These are phyloP conservation scores for Neurospora sp. DNA, from an alignment of 2,329 filamentous ascomycete genomes.

Conservation along the genomic window DNA sequence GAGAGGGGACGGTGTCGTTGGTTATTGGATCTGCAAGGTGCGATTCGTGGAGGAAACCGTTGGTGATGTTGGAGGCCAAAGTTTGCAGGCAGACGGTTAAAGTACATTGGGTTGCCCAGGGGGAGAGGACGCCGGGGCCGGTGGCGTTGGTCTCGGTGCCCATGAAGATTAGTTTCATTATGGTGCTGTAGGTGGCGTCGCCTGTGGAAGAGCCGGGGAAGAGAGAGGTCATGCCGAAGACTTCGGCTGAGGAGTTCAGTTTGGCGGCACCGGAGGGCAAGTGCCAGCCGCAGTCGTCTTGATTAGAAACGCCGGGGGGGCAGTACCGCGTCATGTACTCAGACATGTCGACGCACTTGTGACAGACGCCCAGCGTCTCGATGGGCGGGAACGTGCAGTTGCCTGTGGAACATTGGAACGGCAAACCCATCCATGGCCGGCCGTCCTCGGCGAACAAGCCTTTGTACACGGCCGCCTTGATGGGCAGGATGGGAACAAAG, in stretches of 20 bases:
- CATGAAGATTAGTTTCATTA: constrained; percentile 25
- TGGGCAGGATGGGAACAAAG: constrained; percentile 23
- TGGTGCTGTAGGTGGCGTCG: constrained; percentile 21
- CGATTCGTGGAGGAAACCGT: constrained; percentile 21
- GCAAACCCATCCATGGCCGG: constrained; percentile 18
- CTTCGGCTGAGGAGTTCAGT: constrained; percentile 16
- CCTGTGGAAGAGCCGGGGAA: constrained; percentile 17
- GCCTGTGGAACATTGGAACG: constrained; percentile 20
- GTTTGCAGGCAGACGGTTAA: constrained; percentile 23
- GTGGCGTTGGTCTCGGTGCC: constrained; percentile 21
- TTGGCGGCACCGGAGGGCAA: constrained; percentile 19
- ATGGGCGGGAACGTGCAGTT: constrained; percentile 22
- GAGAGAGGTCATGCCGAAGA: constrained; percentile 24
- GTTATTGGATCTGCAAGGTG: constrained; percentile 8
- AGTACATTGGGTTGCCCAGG: constrained; percentile 23
- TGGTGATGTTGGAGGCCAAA: constrained; percentile 16
- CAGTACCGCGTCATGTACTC: constrained; percentile 21
- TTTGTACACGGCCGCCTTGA: constrained; percentile 26
- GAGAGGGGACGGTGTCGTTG: constrained; percentile 20
- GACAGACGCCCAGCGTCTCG: constrained; percentile 21
- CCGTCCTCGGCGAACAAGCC: constrained; percentile 25
- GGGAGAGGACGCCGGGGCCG: constrained; percentile 14
- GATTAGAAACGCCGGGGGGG: constrained; percentile 1
- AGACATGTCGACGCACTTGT: constrained; percentile 19
- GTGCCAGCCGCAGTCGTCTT: constrained; percentile 21